phyloP scores from a whole-genome alignment of 2,329 filamentous ascomycete genomes.

The Aureobasidium lini region DNA sequence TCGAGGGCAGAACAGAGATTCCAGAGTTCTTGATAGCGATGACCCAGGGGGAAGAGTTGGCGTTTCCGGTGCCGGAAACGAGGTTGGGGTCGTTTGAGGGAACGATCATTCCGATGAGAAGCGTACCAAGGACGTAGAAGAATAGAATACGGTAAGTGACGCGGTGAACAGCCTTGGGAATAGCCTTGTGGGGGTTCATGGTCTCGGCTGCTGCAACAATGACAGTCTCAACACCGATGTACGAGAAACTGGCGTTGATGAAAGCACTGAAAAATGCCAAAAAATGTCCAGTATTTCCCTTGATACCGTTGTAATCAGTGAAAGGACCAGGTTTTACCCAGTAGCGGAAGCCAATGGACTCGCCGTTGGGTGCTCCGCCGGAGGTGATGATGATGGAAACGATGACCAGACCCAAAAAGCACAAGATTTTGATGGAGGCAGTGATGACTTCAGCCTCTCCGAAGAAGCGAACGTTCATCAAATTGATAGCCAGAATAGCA shows the following conservation, averaged over 20 bases:
- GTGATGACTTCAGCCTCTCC: slow-evolving; percentile 19
- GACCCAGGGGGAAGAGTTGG: slow-evolving; percentile 52
- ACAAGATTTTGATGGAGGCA: slow-evolving; percentile 29
- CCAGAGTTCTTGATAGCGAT: slow-evolving; percentile 63
- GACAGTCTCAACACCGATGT: slow-evolving; percentile 47
- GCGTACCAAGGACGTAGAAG: slow-evolving; percentile 50
- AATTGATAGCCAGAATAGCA: slow-evolving; percentile 18
- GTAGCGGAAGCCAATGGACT: slow-evolving; percentile 23
- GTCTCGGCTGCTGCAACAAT: slow-evolving; percentile 50
- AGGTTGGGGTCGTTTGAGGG: slow-evolving; percentile 44
- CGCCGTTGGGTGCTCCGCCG: slow-evolving; percentile 33
- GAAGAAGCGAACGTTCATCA: slow-evolving; percentile 20
- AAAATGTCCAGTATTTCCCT: slow-evolving; percentile 28
- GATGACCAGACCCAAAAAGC: slow-evolving; percentile 32
- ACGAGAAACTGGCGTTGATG: slow-evolving; percentile 40
- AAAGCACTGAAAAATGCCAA: slow-evolving; percentile 24
- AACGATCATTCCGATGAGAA: slow-evolving; percentile 55
- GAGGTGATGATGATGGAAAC: slow-evolving; percentile 31
- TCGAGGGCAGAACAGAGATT: slow-evolving; percentile 58
- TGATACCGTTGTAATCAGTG: slow-evolving; percentile 21
- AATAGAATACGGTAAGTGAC: slow-evolving; percentile 48
- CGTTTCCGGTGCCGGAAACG: slow-evolving; percentile 39
- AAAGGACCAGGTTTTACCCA: slow-evolving; percentile 22
- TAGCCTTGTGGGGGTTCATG: slow-evolving; percentile 41
- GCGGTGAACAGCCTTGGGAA: slow-evolving; percentile 46